Evolutionary conservation across 2,329 filamentous ascomycete genomes (phyloP).

Genomic region (Clonostachys chloroleuca): DNA sequence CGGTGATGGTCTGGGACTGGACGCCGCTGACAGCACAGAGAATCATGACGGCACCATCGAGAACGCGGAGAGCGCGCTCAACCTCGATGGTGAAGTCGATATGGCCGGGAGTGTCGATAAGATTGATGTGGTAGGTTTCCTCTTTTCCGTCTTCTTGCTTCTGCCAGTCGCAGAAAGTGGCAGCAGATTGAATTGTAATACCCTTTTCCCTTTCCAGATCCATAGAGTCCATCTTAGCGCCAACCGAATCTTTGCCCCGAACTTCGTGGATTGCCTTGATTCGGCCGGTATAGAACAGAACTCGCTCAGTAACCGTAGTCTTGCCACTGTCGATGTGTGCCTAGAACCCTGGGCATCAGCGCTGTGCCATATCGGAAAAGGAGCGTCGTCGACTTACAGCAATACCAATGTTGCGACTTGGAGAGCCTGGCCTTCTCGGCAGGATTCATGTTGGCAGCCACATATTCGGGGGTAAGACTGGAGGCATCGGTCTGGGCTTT

Average conservation of each 20-base stretch:
- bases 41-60: conserved; percentile 98
- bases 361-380: background rate
- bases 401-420: conserved; percentile 91
- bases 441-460: conserved; percentile 76
- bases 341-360: conserved; percentile 28
- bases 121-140: conserved; percentile 92
- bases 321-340: conserved; percentile 99
- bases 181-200: conserved; percentile 97
- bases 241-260: conserved; percentile 86
- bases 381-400: conserved; percentile 51
- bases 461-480: conserved; percentile 48
- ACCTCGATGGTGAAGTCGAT: conserved; percentile 99
- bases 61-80: conserved; percentile 86
- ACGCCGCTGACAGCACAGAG: conserved; percentile 96
- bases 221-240: conserved; percentile 99
- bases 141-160: conserved; percentile 82
- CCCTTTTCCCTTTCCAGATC: conserved; percentile 97
- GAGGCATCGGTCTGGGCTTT: conserved; percentile 49
- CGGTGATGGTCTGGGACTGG: conserved; percentile 96
- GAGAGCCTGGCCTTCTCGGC: conserved; percentile 75
- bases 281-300: conserved; percentile 95
- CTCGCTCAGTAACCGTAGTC: conserved; percentile 92
- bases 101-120: conserved; percentile 97
- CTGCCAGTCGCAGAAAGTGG: conserved; percentile 95
- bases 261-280: conserved; percentile 98